Evolutionary conservation across 139 green algal genomes (phyloP), one percentile per base, ranked within the genome.

Genomic region (Ulvella scutata): DNA sequence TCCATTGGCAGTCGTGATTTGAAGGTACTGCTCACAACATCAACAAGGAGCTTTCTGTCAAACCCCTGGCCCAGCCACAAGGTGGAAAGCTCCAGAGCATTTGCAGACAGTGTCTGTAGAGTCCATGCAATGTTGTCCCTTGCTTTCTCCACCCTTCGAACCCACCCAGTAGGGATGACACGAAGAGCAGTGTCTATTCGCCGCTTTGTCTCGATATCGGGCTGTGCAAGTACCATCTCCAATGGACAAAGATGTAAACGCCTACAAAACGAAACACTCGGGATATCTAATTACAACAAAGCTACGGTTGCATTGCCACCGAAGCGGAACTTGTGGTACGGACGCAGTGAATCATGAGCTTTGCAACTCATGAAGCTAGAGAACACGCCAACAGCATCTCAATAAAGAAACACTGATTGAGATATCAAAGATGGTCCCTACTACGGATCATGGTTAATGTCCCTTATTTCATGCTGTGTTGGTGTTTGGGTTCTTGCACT

Each of bases 121-220:
- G 83, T 89, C 85, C 85, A 90, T 3, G 84, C 89, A 72, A 94
- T 82, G 77, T 90, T 82, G 79, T 88, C 82, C 4, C 84, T 77
- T 10, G 88, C 85, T n/a, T 77, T 67, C 38, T 86, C 80, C 39
- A 90, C 82, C 40, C 83, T 75, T 3, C 75, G 73, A 43, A 77
- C 74, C 87, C 87, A 92, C 44, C 62, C 76, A 17, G 60, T 28
- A 3, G 82, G 76, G 38, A 92, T 81, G 44, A 76, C 29, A 34
- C 81, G 76, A 3, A 77, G 10, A 44, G 79, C 77, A 43, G 29
- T 43, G 23, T 74, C 31, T 17, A 82, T 37, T 17, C 59, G 20
- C 3, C n/a, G 28, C 39, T 75, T 34, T 74, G 72, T 29, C 33
- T 26, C 76, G 7, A 80, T 21, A 36, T 37, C 40, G 4, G 76